Base-by-base conservation (phyloP, 2,329 filamentous ascomycete genomes). In the Pseudogymnoascus sp. region DNA sequence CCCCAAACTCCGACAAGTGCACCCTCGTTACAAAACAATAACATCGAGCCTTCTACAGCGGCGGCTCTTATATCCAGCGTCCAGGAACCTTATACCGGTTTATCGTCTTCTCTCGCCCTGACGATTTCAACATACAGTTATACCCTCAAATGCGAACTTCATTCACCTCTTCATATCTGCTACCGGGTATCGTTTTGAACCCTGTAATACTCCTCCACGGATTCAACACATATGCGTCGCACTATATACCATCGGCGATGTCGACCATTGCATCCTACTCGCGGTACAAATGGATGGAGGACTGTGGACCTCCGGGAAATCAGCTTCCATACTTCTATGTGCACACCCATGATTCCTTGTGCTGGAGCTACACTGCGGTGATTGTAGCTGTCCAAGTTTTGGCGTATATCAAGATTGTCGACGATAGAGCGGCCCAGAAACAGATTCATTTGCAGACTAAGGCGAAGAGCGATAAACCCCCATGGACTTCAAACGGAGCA, bases 111-210 rank as follows among this genome's bases (percentile, higher is more conserved):
- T 16, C 47, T 33, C 25, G 18, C n/a, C 47, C 16, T 54, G 47
- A 54, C 47, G 47, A 20, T n/a, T 12, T 54, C 28, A 54, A 54
- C 28, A 8, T 16, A 54, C n/a, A 54, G 18, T 54, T 18, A 33
- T 18, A 54, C 28, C 47, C 47, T 33, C 28, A 54, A 54, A 71
- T 71, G 69, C 64, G 66, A 22, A 60, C 39, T 33, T 64, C 65
- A 38, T 61, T 71, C 18, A 66, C 65, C 20, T 60, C 66, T 5
- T 65, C 57, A 59, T 73, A 74, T 63, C 63, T 74, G 33, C 60
- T 74, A 25, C 72, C 73, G 20, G 72, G 72, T 33, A 70, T 76
- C 62, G 63, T 76, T 28, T 71, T 74, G 63, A 76, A 76, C 61
- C 74, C 74, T 3, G 68, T 74, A 38, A 67, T 76, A 60, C 65